These are phyloP conservation scores for Lactuca sativa DNA, from an alignment of 129 eudicot genomes.

Conservation along the genomic window DNA sequence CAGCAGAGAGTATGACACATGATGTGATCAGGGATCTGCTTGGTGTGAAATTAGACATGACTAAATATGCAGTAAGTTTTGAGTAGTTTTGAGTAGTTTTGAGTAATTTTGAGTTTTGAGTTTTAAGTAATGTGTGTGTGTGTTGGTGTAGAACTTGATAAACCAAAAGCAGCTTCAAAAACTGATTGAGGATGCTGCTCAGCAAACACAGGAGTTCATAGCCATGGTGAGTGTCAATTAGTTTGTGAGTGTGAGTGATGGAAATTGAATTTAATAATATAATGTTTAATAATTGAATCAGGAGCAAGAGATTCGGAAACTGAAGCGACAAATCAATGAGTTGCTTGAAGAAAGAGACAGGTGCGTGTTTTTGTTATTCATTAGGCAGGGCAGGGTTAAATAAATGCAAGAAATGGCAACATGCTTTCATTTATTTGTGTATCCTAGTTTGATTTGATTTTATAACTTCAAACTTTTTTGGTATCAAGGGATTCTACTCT, in stretches of 20 bases:
- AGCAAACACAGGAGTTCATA: conserved; percentile 47
- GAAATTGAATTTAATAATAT: conserved; percentile 18
- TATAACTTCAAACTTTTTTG: too few relatives aligned
- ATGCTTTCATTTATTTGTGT: too few relatives aligned
- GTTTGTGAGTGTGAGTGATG: not conserved
- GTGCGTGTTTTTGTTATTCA: conserved; percentile 9
- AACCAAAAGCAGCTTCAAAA: conserved; percentile 68
- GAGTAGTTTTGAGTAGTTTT: too few relatives aligned
- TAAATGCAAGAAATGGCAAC: too few relatives aligned
- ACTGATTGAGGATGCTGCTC: conserved; percentile 71
- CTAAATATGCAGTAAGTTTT: conserved; percentile 74
- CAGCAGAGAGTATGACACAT: conserved; percentile 92
- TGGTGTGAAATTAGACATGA: conserved; percentile 86
- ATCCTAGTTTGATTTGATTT: too few relatives aligned
- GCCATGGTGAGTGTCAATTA: conserved; percentile 44
- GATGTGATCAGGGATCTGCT: conserved; percentile 90
- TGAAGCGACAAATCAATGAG: conserved; percentile 54
- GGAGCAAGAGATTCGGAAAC: conserved; percentile 69
- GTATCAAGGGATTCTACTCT: too few relatives aligned
- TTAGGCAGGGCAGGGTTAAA: too few relatives aligned
- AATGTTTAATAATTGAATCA: conserved; percentile 23
- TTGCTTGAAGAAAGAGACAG: conserved; percentile 71
- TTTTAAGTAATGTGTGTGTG: not conserved
- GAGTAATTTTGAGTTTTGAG: not conserved
- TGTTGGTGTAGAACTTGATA: conserved; percentile 50